Evolutionary conservation across 495 filamentous ascomycete species (phyloP).

Genomic region (Penicillium paradoxum): DNA sequence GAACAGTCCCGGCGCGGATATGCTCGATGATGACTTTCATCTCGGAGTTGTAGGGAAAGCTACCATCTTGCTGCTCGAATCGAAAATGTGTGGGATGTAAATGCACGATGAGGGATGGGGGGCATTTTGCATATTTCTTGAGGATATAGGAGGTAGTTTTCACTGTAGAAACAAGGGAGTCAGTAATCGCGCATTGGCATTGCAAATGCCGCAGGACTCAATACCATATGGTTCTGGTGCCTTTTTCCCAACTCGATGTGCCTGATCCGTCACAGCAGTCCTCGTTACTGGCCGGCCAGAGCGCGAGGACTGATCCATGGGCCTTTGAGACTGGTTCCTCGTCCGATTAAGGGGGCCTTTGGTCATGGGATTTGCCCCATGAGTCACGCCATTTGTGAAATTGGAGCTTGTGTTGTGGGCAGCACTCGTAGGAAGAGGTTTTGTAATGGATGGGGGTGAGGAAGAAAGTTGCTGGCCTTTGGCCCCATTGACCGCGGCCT

Average conservation of each 20-base stretch:
- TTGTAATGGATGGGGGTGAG: slow-evolving; percentile 61
- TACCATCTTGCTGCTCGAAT: slow-evolving; percentile 91
- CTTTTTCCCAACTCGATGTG: slow-evolving; percentile 34
- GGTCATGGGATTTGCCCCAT: slow-evolving; percentile 20
- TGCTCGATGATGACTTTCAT: slow-evolving; percentile 83
- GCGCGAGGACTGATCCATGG: slow-evolving; percentile 33
- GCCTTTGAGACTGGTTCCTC: slow-evolving; percentile 49
- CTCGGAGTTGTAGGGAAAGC: slow-evolving; percentile 82
- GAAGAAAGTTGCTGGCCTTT: slow-evolving; percentile 59
- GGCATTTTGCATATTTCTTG: slow-evolving; percentile 67
- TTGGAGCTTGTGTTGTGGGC: slow-evolving; percentile 32
- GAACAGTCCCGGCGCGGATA: slow-evolving; percentile 59
- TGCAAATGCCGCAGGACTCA: slow-evolving; percentile 3
- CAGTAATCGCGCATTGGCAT: slow-evolving; percentile 5
- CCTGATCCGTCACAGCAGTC: slow-evolving; percentile 29
- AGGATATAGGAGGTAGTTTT: slow-evolving; percentile 73
- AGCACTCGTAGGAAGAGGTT: slow-evolving; percentile 52
- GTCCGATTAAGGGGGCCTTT: slow-evolving; percentile 48
- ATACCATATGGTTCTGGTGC: slow-evolving; percentile 49
- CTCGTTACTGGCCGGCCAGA: slow-evolving; percentile 30
- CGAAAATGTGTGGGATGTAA: slow-evolving; percentile 80
- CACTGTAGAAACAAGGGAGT: slow-evolving; percentile 37
- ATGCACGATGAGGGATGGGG: slow-evolving; percentile 81
- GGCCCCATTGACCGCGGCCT: slow-evolving; percentile 58
- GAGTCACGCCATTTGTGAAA: slow-evolving; percentile 43